Percentiles rank a stretch among this genome's conserved stretches.
These are phyloP conservation scores for Silene latifolia DNA, from an alignment of 148 eudicot species.

Conservation along the genomic window DNA sequence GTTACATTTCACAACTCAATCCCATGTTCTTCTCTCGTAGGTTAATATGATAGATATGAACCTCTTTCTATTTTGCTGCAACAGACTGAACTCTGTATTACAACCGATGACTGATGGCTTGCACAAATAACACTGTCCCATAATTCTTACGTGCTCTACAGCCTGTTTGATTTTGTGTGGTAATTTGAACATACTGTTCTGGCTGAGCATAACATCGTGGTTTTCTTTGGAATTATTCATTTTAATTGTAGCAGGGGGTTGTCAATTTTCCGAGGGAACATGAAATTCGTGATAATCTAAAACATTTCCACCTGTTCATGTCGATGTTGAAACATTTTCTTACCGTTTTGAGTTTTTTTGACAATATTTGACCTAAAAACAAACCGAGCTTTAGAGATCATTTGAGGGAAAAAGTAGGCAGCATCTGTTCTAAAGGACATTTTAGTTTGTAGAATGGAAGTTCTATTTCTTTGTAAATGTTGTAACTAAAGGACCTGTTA, in stretches of 20 bases:
- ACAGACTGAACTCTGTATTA: neutral
- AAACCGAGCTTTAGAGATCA: neutral
- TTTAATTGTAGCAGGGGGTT: neutral
- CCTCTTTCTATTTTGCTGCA: neutral
- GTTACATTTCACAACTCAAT: neutral
- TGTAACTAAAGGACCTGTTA: neutral
- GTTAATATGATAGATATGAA: neutral
- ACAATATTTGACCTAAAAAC: neutral
- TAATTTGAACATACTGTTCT: neutral
- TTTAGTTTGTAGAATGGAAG: neutral
- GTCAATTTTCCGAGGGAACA: neutral
- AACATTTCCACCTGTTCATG: neutral
- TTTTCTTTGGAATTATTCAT: neutral
- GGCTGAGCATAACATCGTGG: neutral
- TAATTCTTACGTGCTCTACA: neutral
- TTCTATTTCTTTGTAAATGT: neutral
- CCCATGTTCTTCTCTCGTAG: neutral
- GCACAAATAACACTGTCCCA: neutral
- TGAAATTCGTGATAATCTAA: neutral
- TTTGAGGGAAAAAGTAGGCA: neutral
- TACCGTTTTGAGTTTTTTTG: too few relatives aligned
- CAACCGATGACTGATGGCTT: neutral
- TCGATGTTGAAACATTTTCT: neutral
- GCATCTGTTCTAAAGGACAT: neutral
- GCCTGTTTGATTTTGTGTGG: neutral